These are phyloP conservation scores for Boletus eberwhitei DNA, from an alignment of 768 basidiomycete species.

Conservation along the genomic window DNA sequence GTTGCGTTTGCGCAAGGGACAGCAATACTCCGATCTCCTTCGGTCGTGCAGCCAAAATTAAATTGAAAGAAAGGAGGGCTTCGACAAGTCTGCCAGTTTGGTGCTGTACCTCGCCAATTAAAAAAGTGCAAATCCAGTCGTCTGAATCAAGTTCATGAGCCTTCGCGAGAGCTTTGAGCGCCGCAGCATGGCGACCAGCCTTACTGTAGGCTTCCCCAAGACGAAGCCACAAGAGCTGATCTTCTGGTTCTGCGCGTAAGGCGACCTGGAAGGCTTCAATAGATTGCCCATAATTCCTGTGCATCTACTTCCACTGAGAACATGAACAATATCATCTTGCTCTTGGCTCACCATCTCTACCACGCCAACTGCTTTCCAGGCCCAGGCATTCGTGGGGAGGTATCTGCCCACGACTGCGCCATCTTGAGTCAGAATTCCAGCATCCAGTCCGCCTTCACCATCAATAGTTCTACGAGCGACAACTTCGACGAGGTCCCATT, in stretches of 20 bases:
- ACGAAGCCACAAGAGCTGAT: constrained; percentile 82
- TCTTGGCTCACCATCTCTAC: constrained; percentile 74
- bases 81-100: constrained; percentile 72
- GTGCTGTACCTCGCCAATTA: constrained; percentile 81
- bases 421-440: constrained; percentile 47
- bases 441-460: constrained; percentile 80
- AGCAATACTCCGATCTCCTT: constrained; percentile 70
- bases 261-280: constrained; percentile 86
- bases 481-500: constrained; percentile 95
- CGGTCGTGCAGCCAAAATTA: constrained; percentile 52
- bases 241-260: constrained; percentile 71
- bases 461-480: constrained; percentile 92
- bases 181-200: constrained; percentile 85
- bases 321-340: not conserved
- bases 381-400: constrained; percentile 86
- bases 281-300: constrained; percentile 65
- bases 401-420: constrained; percentile 44
- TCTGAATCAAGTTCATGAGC: constrained; percentile 70
- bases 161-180: constrained; percentile 78
- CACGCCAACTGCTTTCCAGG: constrained; percentile 94
- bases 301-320: constrained; percentile 43
- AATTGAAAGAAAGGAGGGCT: constrained; percentile 65
- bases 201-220: constrained; percentile 89
- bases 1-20: constrained; percentile 65
- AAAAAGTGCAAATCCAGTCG: constrained; percentile 81